Conservation (phyloP, 306 rosid genomes). For the Prosopis cineraria region DNA sequence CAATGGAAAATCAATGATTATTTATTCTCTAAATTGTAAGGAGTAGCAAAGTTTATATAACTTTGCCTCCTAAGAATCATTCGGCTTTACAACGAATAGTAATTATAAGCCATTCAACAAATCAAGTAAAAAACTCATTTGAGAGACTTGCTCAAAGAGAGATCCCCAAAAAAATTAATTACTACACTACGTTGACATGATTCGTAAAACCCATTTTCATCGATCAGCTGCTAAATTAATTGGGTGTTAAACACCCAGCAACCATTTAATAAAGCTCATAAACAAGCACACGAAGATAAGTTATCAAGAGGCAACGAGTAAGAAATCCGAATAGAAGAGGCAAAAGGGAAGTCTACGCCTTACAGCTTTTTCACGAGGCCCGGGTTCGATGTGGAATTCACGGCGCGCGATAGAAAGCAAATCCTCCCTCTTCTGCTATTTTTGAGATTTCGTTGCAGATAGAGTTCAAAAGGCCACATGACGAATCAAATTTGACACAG, state of each 20-base stretch:
- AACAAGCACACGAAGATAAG: not conserved
- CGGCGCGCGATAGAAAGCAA: conserved; percentile 60
- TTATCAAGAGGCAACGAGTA: conserved; percentile 5
- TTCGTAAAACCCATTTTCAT: not conserved
- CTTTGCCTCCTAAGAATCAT: not conserved
- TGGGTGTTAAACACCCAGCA: not conserved
- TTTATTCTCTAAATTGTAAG: not conserved
- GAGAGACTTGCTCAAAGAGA: not conserved
- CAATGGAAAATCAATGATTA: not conserved
- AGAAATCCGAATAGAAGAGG: not conserved
- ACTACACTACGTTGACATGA: not conserved
- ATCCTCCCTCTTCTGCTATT: conserved; percentile 50
- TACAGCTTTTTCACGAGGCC: conserved; percentile 89
- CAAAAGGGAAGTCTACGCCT: not conserved
- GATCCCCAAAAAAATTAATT: not conserved
- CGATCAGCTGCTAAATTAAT: not conserved
- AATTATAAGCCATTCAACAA: not conserved
- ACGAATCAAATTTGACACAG: not conserved
- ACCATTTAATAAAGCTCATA: not conserved
- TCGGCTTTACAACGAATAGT: not conserved
- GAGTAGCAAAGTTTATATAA: not conserved
- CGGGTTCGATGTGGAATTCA: conserved; percentile 71
- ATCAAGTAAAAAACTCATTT: not conserved
- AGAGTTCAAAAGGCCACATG: not conserved
- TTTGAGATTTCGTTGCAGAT: conserved; percentile 4